Evolutionary conservation across 805 yeast genomes (phyloP).

Genomic region (Ogataea trehalophila): DNA sequence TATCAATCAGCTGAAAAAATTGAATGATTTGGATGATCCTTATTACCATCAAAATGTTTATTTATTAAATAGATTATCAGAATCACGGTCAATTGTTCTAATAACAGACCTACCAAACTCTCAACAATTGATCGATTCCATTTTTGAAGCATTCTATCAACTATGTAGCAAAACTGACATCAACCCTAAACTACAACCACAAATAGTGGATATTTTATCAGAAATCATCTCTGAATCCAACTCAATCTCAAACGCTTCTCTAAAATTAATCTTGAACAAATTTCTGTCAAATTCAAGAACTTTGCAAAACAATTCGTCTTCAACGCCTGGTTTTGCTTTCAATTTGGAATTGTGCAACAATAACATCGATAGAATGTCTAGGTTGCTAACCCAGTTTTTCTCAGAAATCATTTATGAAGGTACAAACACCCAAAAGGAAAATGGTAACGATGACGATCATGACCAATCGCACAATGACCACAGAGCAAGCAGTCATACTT

Average conservation of each 20-base stretch:
- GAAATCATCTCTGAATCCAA: slow-evolving; percentile 73
- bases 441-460: slow-evolving; percentile 19
- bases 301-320: slow-evolving; percentile 19
- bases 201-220: slow-evolving; percentile 64
- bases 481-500: slow-evolving; percentile 7
- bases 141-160: slow-evolving; percentile 62
- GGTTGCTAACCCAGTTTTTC: slow-evolving; percentile 72
- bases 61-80: slow-evolving; percentile 63
- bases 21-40: slow-evolving; percentile 49
- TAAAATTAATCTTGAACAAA: slow-evolving; percentile 61
- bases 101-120: slow-evolving; percentile 71
- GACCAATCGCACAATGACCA: background rate
- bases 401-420: slow-evolving; percentile 67
- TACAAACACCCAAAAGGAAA: slow-evolving; percentile 20
- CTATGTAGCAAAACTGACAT: slow-evolving; percentile 34
- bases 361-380: slow-evolving; percentile 67
- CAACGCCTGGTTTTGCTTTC: slow-evolving; percentile 60
- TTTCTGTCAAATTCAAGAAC: slow-evolving; percentile 38
- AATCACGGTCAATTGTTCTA: slow-evolving; percentile 68
- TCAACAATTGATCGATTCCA: slow-evolving; percentile 43
- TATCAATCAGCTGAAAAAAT: slow-evolving; percentile 52
- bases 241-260: slow-evolving; percentile 52
- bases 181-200: slow-evolving; percentile 50
- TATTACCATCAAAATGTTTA: slow-evolving; percentile 61
- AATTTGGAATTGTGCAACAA: slow-evolving; percentile 63